Evolutionary conservation across 352 stramenopile genomes (phyloP).

Genomic region (Pythium myriotylum): DNA sequence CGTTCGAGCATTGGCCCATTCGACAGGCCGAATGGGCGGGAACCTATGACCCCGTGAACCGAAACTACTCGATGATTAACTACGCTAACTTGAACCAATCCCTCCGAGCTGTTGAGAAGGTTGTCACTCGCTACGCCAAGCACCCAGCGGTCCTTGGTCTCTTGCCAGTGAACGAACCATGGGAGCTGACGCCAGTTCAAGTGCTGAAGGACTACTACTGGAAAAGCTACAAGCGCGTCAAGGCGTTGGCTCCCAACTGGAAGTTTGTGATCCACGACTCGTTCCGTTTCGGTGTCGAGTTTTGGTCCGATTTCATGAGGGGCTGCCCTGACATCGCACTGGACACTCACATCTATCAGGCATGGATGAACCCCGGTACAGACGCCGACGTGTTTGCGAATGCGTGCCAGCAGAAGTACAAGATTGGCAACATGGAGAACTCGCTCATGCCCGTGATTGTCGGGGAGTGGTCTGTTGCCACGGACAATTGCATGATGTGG

Average conservation of each 20-base stretch:
- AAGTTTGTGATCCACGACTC: conserved; percentile 97
- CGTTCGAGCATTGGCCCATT: conserved; percentile 93
- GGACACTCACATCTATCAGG: conserved; percentile 97
- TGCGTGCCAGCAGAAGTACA: conserved; percentile 89
- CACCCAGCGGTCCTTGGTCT: conserved; percentile 91
- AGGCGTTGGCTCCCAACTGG: conserved; percentile 91
- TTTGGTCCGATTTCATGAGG: conserved; percentile 75
- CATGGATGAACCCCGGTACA: conserved; percentile 72
- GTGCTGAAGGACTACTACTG: conserved; percentile 96
- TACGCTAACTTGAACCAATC: conserved; percentile 91
- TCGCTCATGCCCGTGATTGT: conserved; percentile 94
- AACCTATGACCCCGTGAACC: conserved; percentile 82
- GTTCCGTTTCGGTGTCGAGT: conserved; percentile 89
- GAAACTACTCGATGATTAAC: conserved; percentile 92
- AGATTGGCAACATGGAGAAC: conserved; percentile 90
- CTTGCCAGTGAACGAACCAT: conserved; percentile 95
- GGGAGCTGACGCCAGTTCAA: conserved; percentile 93
- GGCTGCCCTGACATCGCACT: conserved; percentile 92
- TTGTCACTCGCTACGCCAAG: conserved; percentile 89
- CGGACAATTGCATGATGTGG: conserved; percentile 86
- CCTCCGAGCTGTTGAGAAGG: conserved; percentile 83
- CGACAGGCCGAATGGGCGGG: conserved; percentile 91
- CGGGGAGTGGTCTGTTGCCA: conserved; percentile 93
- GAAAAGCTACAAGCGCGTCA: conserved; percentile 95
- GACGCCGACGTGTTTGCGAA: conserved; percentile 88